A percentile compares a stretch with the other conserved stretches of the same genome.
phyloP scores from a whole-genome alignment of 139 green algal genomes.

The Edaphochlamys debaryana region DNA sequence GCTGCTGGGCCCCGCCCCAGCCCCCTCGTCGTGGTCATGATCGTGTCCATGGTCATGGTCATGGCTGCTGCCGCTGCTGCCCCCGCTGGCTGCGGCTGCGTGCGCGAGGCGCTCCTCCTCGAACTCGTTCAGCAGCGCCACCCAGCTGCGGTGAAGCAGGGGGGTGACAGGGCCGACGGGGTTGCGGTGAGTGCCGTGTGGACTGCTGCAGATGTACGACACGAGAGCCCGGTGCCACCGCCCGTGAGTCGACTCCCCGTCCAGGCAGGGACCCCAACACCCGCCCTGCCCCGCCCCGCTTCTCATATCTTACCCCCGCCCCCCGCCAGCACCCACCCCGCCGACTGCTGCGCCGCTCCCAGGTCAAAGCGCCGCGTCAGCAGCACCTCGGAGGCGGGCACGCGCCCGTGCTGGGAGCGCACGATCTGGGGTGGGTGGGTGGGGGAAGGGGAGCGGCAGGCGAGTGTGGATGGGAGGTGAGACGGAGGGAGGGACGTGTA shows the following conservation, averaged over 20 bases:
- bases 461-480: no score
- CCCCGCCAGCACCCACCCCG: slow-evolving; percentile 43
- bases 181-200: neutral
- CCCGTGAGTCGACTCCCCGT: no score
- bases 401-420: neutral
- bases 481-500: neutral
- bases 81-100: neutral
- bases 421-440: slow-evolving; percentile 38
- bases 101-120: slow-evolving; percentile 31
- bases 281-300: no score
- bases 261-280: no score
- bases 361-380: slow-evolving; percentile 41
- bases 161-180: neutral
- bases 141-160: slow-evolving; percentile 6
- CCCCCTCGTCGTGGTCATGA: neutral
- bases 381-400: slow-evolving; percentile 34
- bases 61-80: neutral
- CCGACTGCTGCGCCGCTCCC: slow-evolving; percentile 30
- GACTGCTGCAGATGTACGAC: no score
- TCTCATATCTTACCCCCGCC: no score
- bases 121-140: slow-evolving; percentile 54
- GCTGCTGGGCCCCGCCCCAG: neutral
- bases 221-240: no score
- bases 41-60: slow-evolving; percentile 1
- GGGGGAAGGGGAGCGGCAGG: no score